phyloP scores from a whole-genome alignment of 129 eudicot genomes.

The Dittrichia graveolens region DNA sequence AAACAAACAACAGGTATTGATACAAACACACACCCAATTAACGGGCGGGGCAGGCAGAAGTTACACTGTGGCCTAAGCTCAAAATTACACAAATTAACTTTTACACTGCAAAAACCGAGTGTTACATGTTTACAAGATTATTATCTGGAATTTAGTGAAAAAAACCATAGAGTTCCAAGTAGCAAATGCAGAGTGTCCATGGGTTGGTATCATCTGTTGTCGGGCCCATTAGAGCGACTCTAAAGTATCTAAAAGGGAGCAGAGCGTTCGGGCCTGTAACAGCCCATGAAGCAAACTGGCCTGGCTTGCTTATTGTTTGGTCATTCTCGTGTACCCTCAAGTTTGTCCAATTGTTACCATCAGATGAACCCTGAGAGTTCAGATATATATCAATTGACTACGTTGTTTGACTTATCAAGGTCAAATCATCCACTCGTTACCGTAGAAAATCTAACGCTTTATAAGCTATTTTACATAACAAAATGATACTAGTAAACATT shows the following conservation, averaged over 20 bases:
- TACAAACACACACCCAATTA: no score
- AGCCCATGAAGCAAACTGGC: constrained; percentile 96
- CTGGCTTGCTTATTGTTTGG: constrained; percentile 79
- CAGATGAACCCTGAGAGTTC: constrained; percentile 79
- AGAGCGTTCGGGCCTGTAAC: constrained; percentile 71
- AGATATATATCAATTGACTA: not conserved
- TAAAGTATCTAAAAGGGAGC: constrained; percentile 92
- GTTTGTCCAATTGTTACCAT: constrained; percentile 84
- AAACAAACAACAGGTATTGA: not conserved
- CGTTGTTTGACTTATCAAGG: not conserved
- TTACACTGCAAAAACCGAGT: not conserved
- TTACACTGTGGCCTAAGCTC: constrained; percentile 17
- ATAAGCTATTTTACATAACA: not conserved
- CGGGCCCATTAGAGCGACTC: constrained; percentile 70
- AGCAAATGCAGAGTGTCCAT: constrained; percentile 86
- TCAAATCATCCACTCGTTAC: not conserved
- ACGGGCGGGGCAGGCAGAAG: not conserved
- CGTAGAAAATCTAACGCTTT: no score
- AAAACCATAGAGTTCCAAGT: constrained; percentile 90
- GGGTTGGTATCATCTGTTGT: constrained; percentile 70
- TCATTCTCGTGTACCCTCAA: constrained; percentile 89
- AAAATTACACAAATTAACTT: not conserved
- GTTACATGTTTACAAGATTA: constrained; percentile 17
- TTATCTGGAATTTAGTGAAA: constrained; percentile 43
- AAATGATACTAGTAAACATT: not conserved